Conservation (phyloP, 1,139 yeast species). For the Yamadazyma trypodendri region DNA sequence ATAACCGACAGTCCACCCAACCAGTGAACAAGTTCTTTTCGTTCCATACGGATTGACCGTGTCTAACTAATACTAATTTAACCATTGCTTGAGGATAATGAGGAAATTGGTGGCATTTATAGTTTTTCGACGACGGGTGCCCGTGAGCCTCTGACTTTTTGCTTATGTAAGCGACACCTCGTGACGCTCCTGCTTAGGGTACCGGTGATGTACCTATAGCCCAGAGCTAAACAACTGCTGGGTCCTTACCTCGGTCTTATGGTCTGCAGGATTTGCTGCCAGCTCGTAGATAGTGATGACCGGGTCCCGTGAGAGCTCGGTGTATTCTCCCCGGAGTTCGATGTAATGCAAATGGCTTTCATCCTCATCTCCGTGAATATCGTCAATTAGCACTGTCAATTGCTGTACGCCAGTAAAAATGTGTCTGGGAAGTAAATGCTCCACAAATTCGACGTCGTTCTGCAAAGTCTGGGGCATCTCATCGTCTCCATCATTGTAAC, state of each 20-base stretch:
- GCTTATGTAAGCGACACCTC: slow-evolving; percentile 1
- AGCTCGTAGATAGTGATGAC: slow-evolving; percentile 78
- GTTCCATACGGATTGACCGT: slow-evolving; percentile 99
- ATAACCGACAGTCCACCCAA: slow-evolving; percentile 94
- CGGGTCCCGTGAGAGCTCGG: slow-evolving; percentile 62
- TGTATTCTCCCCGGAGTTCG: slow-evolving; percentile 81
- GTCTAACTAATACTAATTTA: slow-evolving; percentile 83
- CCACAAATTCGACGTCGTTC: slow-evolving; percentile 61
- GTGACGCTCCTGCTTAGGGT: no score
- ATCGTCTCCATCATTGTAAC: slow-evolving; percentile 34
- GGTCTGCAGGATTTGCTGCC: slow-evolving; percentile 92
- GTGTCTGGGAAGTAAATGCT: slow-evolving; percentile 78
- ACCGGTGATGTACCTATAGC: no score
- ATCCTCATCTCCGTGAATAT: slow-evolving; percentile 58
- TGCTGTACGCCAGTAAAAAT: slow-evolving; percentile 69
- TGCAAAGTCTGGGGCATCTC: slow-evolving; percentile 32
- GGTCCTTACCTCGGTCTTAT: slow-evolving; percentile 25
- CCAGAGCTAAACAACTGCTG: slow-evolving; percentile 1
- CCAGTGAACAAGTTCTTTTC: slow-evolving; percentile 98
- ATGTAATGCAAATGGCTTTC: slow-evolving; percentile 61
- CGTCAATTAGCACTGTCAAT: slow-evolving; percentile 65
- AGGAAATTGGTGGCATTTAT: slow-evolving; percentile 1
- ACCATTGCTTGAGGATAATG: slow-evolving; percentile 36
- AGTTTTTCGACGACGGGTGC: slow-evolving; percentile 10
- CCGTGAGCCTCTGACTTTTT: not conserved